phyloP scores from a whole-genome alignment of 257 asterid species.

The Linaria vulgaris region DNA sequence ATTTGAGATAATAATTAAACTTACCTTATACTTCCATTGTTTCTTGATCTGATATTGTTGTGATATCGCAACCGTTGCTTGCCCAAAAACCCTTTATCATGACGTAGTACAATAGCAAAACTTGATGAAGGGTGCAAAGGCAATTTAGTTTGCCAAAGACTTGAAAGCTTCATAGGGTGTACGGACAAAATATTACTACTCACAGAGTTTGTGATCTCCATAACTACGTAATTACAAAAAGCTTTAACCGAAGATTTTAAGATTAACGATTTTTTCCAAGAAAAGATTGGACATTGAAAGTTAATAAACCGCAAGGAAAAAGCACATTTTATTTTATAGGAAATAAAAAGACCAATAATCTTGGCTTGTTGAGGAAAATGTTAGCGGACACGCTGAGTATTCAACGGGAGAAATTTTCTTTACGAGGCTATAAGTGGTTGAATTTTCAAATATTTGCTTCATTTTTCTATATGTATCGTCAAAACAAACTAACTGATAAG shows the following conservation, averaged over 20 bases:
- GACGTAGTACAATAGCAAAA: background rate
- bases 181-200: slow-evolving; percentile 20
- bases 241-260: too few species aligned
- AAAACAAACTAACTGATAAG: too few species aligned
- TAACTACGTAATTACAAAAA: background rate
- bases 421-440: slow-evolving; percentile 11
- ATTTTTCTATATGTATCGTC: too few species aligned
- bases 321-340: slow-evolving; percentile 27
- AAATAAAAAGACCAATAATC: background rate
- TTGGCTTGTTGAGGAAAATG: background rate
- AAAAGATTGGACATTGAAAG: slow-evolving; percentile 11
- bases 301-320: background rate
- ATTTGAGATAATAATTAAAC: background rate
- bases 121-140: slow-evolving; percentile 16
- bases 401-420: background rate
- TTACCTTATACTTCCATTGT: slow-evolving; percentile 23
- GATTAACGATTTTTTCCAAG: background rate
- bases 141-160: slow-evolving; percentile 10
- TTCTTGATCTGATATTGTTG: background rate
- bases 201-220: slow-evolving; percentile 31
- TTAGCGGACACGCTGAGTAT: slow-evolving; percentile 33
- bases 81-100: slow-evolving; percentile 17
- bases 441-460: slow-evolving; percentile 19
- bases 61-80: background rate
- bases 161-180: slow-evolving; percentile 7